Evolutionary conservation across 192 early-diverging fungal genomes (phyloP), one percentile per base, ranked within the genome.

Genomic region (Linnemannia schmuckeri): DNA sequence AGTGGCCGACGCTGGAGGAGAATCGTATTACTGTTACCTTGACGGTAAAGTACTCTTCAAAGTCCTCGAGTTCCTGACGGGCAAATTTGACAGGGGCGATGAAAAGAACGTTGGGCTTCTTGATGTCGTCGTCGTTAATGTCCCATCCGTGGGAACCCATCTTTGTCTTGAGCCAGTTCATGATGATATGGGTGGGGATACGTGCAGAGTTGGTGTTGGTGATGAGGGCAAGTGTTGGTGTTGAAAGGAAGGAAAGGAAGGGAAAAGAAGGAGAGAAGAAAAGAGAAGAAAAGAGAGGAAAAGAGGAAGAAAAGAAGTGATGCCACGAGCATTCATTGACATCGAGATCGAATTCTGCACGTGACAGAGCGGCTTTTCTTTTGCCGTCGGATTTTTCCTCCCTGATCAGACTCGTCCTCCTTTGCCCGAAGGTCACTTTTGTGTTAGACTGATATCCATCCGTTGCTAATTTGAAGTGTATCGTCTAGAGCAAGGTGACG

Each of bases 161-260:
- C 79, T 86, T 86, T 74, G 84, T 69, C 76, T 86, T 86, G 84
- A 86, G 78, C 84, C 84, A 86, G 75, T 86, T 86, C 84, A 86
- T 86, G 17, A 4, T 80, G 42, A 22, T n/a, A 68, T 27, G 70
- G 44, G 44, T 37, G 55, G 3, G 17, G 57, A 0, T 66, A 49
- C 15, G 78, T 35, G n/a, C 12, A 44, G 37, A 9, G 40, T 33
- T 24, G 49, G 72, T 47, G 30, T 71, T 10, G 30, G 38, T 46
- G 49, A 18, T 2, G 47, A 9, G n/a, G 54, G 37, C 6, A 17
- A 40, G 35, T 70, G 61, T 66, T 66, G 52, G 1, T 71, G 72
- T 46, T 73, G 77, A 49, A 13, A 8, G 27, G 68, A 30, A 40
- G 17, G 42, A 18, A 55, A 38, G 55, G 72, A 44, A 8, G 41